phyloP scores from a whole-genome alignment of 2,329 filamentous ascomycete species.

The Sclerotinia subarctica region DNA sequence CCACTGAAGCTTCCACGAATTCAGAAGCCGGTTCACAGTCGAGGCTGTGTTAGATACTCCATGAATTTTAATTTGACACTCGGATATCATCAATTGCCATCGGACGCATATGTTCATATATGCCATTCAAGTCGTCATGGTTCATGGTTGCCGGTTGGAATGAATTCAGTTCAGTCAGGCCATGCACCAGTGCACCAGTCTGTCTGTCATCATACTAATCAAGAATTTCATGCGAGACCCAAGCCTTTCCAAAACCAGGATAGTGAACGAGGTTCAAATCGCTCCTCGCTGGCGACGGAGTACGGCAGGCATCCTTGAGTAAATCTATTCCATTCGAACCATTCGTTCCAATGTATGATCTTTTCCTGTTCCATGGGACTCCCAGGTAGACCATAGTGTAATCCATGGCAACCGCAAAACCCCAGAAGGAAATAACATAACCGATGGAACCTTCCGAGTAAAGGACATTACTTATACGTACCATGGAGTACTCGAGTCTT shows the following conservation, averaged over 20 bases:
- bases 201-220: background rate
- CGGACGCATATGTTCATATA: too few species aligned
- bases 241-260: background rate
- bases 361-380: background rate
- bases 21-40: background rate
- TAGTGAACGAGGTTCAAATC: background rate
- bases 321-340: background rate
- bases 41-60: background rate
- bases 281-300: background rate
- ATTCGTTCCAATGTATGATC: background rate
- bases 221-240: background rate
- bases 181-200: background rate
- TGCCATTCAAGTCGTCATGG: background rate
- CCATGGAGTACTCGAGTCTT: too few species aligned
- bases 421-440: too few species aligned
- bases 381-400: too few species aligned
- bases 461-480: background rate
- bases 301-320: background rate
- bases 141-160: background rate
- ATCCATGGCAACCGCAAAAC: too few species aligned
- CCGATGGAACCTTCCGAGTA: background rate
- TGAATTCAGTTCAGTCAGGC: background rate
- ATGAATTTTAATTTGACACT: background rate
- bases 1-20: background rate
- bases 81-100: conserved; percentile 1